Evolutionary conservation across 768 basidiomycete genomes (phyloP).

Genomic region (Boletus edulis): DNA sequence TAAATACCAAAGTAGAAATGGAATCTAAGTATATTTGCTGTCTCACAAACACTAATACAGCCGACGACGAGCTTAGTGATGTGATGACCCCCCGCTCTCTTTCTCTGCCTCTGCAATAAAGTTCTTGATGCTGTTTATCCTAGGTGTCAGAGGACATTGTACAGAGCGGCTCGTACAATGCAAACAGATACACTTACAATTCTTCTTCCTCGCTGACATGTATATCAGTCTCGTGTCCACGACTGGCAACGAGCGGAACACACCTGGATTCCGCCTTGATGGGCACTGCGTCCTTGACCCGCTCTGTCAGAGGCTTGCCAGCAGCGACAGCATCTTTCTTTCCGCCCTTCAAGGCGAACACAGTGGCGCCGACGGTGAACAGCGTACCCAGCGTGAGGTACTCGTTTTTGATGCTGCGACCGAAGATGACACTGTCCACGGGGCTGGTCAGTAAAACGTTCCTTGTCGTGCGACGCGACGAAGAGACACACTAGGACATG

Average conservation of each 20-base stretch:
- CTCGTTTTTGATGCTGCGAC: conserved; percentile 79
- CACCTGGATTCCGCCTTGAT: conserved; percentile 68
- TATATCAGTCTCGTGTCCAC: conserved; percentile 3
- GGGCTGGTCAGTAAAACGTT: conserved; percentile 1
- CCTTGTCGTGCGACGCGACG: not conserved
- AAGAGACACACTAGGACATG: conserved; percentile 45
- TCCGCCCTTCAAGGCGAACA: conserved; percentile 54
- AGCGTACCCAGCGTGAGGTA: conserved; percentile 74
- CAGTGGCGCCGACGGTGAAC: conserved; percentile 51
- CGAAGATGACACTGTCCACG: conserved; percentile 61
- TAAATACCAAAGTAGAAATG: not conserved
- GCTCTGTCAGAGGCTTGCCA: conserved; percentile 44
- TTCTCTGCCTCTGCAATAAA: conserved; percentile 85
- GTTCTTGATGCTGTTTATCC: conserved; percentile 69
- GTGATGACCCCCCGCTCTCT: conserved; percentile 47
- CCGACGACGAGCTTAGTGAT: conserved; percentile 23
- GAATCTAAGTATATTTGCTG: conserved; percentile 2
- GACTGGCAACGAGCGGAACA: conserved; percentile 28
- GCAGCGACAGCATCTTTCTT: conserved; percentile 45
- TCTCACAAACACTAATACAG: conserved; percentile 3
- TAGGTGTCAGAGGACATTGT: conserved; percentile 40
- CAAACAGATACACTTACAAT: conserved; percentile 55
- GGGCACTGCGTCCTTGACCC: conserved; percentile 63
- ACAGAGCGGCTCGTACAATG: conserved; percentile 16
- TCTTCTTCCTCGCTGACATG: conserved; percentile 71